phyloP scores from a whole-genome alignment of 805 yeast species.

The Barnettozyma siamensis region DNA sequence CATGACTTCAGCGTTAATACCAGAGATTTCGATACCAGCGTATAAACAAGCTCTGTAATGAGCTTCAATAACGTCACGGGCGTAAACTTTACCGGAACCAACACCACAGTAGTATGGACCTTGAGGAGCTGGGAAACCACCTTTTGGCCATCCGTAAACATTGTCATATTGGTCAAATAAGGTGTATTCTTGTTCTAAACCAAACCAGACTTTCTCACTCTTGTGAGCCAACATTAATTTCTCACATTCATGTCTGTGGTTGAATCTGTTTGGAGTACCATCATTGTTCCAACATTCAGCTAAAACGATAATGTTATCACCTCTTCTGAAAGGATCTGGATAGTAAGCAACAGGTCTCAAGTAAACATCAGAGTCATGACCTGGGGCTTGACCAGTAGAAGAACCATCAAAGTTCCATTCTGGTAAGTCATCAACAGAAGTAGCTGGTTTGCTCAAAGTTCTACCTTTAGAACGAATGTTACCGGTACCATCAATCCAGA shows the following conservation, averaged over 20 bases:
- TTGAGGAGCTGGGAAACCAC: constrained; percentile 99
- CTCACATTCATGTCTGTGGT: constrained; percentile 96
- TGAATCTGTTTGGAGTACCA: constrained; percentile 97
- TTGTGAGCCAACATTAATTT: constrained; percentile 91
- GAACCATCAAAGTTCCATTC: constrained; percentile 99
- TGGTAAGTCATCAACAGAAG: constrained; percentile 80
- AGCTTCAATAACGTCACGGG: constrained; percentile 97
- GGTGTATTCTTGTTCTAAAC: constrained; percentile 98
- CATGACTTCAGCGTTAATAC: constrained; percentile 99
- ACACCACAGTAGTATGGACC: constrained; percentile 99
- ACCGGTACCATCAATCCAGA: constrained; percentile 96
- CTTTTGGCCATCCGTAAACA: constrained; percentile 98
- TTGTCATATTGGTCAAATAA: constrained; percentile 85
- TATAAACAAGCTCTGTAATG: constrained; percentile 97
- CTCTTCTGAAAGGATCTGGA: constrained; percentile 97
- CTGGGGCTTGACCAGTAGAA: constrained; percentile 98
- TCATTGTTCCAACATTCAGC: constrained; percentile 98
- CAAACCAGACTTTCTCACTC: constrained; percentile 88
- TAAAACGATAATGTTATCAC: constrained; percentile 91
- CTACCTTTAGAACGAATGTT: constrained; percentile 90
- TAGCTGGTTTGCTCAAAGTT: constrained; percentile 66
- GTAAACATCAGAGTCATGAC: constrained; percentile 92
- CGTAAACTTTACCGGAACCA: constrained; percentile 96
- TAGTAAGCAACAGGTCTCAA: constrained; percentile 93
- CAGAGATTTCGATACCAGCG: constrained; percentile 86